A percentile compares a stretch with the other conserved stretches of the same genome.
These are phyloP conservation scores for Plantago major DNA, from an alignment of 257 asterid genomes.

Conservation along the genomic window DNA sequence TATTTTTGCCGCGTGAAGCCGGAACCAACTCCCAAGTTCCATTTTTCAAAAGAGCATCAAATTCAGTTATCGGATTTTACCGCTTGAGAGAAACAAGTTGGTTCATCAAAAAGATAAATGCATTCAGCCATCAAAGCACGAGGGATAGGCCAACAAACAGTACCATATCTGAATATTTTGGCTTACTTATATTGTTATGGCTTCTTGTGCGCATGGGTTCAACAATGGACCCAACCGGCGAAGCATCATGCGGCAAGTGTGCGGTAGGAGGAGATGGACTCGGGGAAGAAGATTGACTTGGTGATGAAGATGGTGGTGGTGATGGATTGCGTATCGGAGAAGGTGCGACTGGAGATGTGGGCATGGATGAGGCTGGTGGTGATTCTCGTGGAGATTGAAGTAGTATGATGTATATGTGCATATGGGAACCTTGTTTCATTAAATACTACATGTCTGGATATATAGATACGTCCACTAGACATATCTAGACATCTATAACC, in stretches of 20 bases:
- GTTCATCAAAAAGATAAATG: background rate
- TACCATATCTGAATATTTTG: background rate
- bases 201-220: background rate
- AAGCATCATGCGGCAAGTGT: background rate
- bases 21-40: background rate
- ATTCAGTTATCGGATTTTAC: background rate
- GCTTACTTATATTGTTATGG: background rate
- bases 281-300: background rate
- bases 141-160: background rate
- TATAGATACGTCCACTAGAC: background rate
- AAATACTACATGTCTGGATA: background rate
- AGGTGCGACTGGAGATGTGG: background rate
- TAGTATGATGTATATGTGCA: no score
- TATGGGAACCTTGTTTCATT: background rate
- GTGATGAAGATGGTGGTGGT: background rate
- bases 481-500: background rate
- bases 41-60: background rate
- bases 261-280: background rate
- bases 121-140: no score
- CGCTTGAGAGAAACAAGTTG: background rate
- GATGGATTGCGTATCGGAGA: background rate
- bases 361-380: background rate
- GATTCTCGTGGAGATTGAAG: background rate
- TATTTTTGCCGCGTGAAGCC: background rate
- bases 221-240: background rate